These are phyloP conservation scores for Verticillium albo-atrum DNA, from an alignment of 2,329 filamentous ascomycete species.

Conservation along the genomic window DNA sequence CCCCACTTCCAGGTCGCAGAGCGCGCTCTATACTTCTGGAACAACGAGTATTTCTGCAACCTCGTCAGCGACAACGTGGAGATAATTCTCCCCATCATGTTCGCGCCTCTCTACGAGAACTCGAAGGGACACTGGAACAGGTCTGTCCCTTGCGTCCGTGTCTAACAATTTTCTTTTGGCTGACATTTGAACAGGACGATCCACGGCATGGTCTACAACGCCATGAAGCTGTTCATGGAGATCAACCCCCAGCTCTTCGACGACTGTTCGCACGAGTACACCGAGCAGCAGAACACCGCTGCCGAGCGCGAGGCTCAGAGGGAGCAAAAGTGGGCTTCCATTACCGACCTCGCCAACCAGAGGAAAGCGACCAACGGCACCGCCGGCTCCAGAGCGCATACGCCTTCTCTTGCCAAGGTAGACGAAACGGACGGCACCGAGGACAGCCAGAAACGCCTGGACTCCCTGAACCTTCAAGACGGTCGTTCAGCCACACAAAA, in stretches of 20 bases:
- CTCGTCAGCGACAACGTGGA: constrained; percentile 98
- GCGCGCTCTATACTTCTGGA: constrained; percentile 98
- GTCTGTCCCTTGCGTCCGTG: constrained; percentile 40
- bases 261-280: constrained; percentile 97
- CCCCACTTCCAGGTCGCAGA: constrained; percentile 99
- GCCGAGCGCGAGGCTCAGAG: constrained; percentile 77
- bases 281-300: constrained; percentile 89
- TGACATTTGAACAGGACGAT: constrained; percentile 65
- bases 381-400: constrained; percentile 28
- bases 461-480: constrained; percentile 88
- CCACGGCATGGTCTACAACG: constrained; percentile 99
- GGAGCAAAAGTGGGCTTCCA: constrained; percentile 83
- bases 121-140: constrained; percentile 99
- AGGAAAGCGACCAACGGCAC: constrained; percentile 45
- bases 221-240: constrained; percentile 99
- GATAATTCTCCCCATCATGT: constrained; percentile 98
- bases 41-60: constrained; percentile 99
- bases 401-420: constrained; percentile 41
- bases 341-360: constrained; percentile 74
- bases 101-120: constrained; percentile 95
- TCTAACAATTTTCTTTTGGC: too few relatives aligned
- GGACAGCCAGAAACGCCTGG: constrained; percentile 80
- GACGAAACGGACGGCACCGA: constrained; percentile 81
- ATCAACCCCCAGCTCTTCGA: constrained; percentile 98
- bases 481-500: constrained; percentile 54